Percentiles rank a stretch among this genome's conserved stretches.
These are phyloP conservation scores for Zarea fungicola DNA, from an alignment of 2,329 filamentous ascomycete species.

Conservation along the genomic window DNA sequence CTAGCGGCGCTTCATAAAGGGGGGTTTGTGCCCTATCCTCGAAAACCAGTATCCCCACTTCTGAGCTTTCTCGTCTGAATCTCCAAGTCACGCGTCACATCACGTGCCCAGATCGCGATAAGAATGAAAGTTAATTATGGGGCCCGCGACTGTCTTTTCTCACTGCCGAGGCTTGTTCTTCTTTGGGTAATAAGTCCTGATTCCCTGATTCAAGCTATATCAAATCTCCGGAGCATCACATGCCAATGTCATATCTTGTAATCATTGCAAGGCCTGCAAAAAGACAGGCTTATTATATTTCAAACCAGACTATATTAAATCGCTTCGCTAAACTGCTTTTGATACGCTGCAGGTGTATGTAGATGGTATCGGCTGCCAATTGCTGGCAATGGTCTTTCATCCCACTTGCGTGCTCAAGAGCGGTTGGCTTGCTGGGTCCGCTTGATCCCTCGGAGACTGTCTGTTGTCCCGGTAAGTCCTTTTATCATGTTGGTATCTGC, in stretches of 20 bases:
- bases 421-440: slow-evolving; percentile 9
- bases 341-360: slow-evolving; percentile 4
- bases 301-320: slow-evolving; percentile 1
- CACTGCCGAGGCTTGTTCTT: slow-evolving; percentile 5
- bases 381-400: not conserved
- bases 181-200: slow-evolving; percentile 5
- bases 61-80: too few relatives aligned
- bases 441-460: slow-evolving; percentile 10
- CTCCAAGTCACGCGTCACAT: slow-evolving; percentile 1
- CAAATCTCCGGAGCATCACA: too few relatives aligned
- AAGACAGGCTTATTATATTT: not conserved
- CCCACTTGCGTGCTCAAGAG: slow-evolving; percentile 2
- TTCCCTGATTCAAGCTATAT: not conserved
- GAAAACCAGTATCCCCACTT: not conserved
- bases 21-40: slow-evolving; percentile 32
- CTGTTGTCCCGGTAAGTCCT: slow-evolving; percentile 8
- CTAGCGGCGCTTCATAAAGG: slow-evolving; percentile 19
- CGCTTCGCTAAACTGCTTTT: slow-evolving; percentile 10
- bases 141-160: not conserved
- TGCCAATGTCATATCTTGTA: not conserved
- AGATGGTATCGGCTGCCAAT: slow-evolving; percentile 7
- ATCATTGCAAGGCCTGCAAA: not conserved
- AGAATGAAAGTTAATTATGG: not conserved
- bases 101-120: slow-evolving; percentile 13
- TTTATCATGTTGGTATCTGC: slow-evolving; percentile 13